Evolutionary conservation across 2,329 filamentous ascomycete species (phyloP).

Genomic region (Alternaria sp.): DNA sequence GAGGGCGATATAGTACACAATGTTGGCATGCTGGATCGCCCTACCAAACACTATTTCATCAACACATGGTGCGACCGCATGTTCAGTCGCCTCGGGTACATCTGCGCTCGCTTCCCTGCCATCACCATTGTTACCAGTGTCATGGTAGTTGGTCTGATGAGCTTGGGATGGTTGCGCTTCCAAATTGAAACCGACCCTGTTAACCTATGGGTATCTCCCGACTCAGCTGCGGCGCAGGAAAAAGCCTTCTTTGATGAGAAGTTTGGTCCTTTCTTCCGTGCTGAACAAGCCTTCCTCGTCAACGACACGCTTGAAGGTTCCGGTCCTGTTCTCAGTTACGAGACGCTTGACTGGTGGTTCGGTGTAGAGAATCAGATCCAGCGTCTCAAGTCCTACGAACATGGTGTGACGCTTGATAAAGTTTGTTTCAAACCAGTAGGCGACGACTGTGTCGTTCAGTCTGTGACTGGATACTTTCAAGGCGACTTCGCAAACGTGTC

Average conservation of each 20-base stretch:
- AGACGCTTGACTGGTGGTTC: slow-evolving; percentile 93
- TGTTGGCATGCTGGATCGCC: slow-evolving; percentile 78
- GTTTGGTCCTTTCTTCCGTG: slow-evolving; percentile 95
- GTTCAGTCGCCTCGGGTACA: slow-evolving; percentile 81
- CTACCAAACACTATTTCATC: slow-evolving; percentile 79
- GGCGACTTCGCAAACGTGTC: slow-evolving; percentile 69
- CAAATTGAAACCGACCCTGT: slow-evolving; percentile 91
- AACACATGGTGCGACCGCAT: slow-evolving; percentile 83
- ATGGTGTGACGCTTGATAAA: slow-evolving; percentile 76
- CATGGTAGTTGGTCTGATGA: slow-evolving; percentile 78
- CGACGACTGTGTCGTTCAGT: slow-evolving; percentile 90
- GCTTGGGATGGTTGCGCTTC: slow-evolving; percentile 87
- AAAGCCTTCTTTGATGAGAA: slow-evolving; percentile 92
- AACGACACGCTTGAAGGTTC: slow-evolving; percentile 78
- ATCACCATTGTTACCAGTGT: slow-evolving; percentile 82
- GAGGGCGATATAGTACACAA: slow-evolving; percentile 85
- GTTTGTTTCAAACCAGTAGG: slow-evolving; percentile 95
- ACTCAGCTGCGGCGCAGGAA: slow-evolving; percentile 87
- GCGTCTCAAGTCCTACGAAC: slow-evolving; percentile 73
- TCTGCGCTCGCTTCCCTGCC: slow-evolving; percentile 82
- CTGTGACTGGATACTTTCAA: slow-evolving; percentile 87
- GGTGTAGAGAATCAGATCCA: slow-evolving; percentile 82
- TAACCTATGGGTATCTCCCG: slow-evolving; percentile 94
- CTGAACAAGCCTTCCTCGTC: slow-evolving; percentile 91
- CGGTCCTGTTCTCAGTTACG: slow-evolving; percentile 84